Conservation (phyloP, 2,329 filamentous ascomycete species). For the Colletotrichum plurivorum region DNA sequence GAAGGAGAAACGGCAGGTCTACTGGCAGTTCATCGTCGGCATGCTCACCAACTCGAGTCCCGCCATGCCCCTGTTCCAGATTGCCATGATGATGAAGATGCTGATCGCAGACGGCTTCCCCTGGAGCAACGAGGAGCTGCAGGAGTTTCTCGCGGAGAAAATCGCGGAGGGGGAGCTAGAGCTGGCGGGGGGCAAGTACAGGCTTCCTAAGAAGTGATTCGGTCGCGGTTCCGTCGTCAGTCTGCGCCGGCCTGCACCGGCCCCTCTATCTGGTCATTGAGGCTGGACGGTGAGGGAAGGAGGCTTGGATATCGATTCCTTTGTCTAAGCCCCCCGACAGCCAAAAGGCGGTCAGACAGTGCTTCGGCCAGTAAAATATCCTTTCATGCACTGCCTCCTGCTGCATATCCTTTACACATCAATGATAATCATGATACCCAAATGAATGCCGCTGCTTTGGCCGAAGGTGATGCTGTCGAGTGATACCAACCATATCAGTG, state of each 20-base stretch:
- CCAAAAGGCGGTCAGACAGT: too few species aligned
- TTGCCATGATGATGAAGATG: constrained; percentile 96
- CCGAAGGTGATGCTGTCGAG: not conserved
- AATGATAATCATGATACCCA: not conserved
- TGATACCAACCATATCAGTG: not conserved
- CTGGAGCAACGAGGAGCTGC: constrained; percentile 90
- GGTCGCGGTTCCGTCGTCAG: not conserved
- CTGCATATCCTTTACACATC: not conserved
- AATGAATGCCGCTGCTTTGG: not conserved
- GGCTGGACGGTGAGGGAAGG: too few species aligned
- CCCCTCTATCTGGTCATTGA: too few species aligned
- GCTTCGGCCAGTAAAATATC: too few species aligned
- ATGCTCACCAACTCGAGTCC: constrained; percentile 94
- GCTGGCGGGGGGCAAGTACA: constrained; percentile 79
- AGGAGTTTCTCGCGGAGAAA: constrained; percentile 84
- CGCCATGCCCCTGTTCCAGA: constrained; percentile 83
- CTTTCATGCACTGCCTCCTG: not conserved
- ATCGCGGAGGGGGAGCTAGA: constrained; percentile 80
- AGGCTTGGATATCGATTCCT: too few species aligned
- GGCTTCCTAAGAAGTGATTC: constrained; percentile 70
- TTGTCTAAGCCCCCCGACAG: too few species aligned
- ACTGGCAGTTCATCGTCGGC: constrained; percentile 92
- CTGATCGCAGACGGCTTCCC: constrained; percentile 89
- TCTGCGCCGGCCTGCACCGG: not conserved
- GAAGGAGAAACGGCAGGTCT: constrained; percentile 73